These are phyloP conservation scores for Lanmaoa rubissima DNA, from an alignment of 768 basidiomycete genomes.

Conservation along the genomic window DNA sequence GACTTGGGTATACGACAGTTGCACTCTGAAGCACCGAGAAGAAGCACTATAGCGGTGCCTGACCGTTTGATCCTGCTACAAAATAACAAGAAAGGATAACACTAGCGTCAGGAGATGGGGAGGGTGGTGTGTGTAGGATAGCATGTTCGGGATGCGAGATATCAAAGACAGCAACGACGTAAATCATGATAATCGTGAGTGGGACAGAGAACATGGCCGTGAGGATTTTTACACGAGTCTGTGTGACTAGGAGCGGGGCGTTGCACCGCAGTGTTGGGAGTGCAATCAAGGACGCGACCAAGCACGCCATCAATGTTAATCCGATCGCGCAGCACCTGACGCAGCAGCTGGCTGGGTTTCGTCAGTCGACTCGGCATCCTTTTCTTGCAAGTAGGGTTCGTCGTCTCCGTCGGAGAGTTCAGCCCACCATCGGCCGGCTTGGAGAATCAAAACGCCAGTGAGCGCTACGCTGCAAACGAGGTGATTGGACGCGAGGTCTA, in stretches of 20 bases:
- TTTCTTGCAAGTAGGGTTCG: constrained; percentile 37
- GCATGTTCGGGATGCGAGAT: constrained; percentile 22
- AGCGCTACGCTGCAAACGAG: constrained; percentile 86
- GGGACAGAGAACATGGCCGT: constrained; percentile 3
- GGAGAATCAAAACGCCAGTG: constrained; percentile 81
- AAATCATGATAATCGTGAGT: constrained; percentile 25
- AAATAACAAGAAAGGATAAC: constrained; percentile 6
- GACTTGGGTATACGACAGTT: constrained; percentile 17
- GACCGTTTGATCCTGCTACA: constrained; percentile 9
- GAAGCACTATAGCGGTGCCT: constrained; percentile 6
- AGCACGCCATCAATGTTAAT: constrained; percentile 10
- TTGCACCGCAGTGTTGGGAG: not conserved
- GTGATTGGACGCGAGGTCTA: constrained; percentile 80
- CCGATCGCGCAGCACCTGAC: not conserved
- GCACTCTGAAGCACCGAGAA: not conserved
- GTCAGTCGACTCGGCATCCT: constrained; percentile 18
- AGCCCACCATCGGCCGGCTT: constrained; percentile 84
- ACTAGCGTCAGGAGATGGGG: not conserved
- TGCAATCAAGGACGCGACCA: not conserved
- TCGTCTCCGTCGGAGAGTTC: constrained; percentile 68
- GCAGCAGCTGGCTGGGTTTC: constrained; percentile 4
- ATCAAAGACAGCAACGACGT: constrained; percentile 27
- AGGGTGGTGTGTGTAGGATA: constrained; percentile 9
- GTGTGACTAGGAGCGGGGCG: not conserved
- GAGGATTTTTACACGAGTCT: constrained; percentile 5